Percentiles rank a stretch among this genome's conserved stretches.
These are phyloP conservation scores for Tolypocladium nubicola DNA, from an alignment of 2,329 filamentous ascomycete species.

Conservation along the genomic window DNA sequence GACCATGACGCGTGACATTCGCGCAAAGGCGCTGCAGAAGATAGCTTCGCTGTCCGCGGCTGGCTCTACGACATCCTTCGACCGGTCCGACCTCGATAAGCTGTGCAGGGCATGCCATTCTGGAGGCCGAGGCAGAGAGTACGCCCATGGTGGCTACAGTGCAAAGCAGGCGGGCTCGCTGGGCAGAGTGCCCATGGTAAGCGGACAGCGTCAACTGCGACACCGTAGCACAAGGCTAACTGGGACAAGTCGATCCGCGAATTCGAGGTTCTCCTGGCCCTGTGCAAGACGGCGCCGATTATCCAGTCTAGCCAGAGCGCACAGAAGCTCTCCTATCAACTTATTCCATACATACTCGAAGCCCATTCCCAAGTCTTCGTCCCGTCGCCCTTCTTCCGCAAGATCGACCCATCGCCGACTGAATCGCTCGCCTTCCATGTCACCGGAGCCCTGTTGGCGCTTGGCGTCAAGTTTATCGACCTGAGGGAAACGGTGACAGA, in stretches of 20 bases:
- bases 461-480: conserved; percentile 62
- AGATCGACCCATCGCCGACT: conserved; percentile 79
- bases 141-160: conserved; percentile 35
- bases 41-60: conserved; percentile 53
- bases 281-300: conserved; percentile 80
- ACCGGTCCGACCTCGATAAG: conserved; percentile 52
- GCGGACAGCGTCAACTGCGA: conserved; percentile 1
- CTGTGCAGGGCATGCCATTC: conserved; percentile 48
- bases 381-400: conserved; percentile 71
- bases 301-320: conserved; percentile 63
- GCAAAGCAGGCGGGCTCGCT: conserved; percentile 28
- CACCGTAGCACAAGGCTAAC: conserved; percentile 5
- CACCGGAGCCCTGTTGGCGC: conserved; percentile 66
- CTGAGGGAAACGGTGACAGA: conserved; percentile 57
- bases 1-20: conserved; percentile 44
- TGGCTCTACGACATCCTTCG: conserved; percentile 41
- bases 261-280: conserved; percentile 79
- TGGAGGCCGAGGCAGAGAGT: conserved; percentile 30
- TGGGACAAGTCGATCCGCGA: conserved; percentile 65
- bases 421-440: conserved; percentile 74
- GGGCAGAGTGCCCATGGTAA: conserved; percentile 51
- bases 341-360: conserved; percentile 78
- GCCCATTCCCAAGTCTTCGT: conserved; percentile 70
- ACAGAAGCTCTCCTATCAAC: conserved; percentile 64
- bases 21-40: conserved; percentile 53